Base-by-base conservation (phyloP, 2,329 filamentous ascomycete species). In the Cucurbitaria berberidis region DNA sequence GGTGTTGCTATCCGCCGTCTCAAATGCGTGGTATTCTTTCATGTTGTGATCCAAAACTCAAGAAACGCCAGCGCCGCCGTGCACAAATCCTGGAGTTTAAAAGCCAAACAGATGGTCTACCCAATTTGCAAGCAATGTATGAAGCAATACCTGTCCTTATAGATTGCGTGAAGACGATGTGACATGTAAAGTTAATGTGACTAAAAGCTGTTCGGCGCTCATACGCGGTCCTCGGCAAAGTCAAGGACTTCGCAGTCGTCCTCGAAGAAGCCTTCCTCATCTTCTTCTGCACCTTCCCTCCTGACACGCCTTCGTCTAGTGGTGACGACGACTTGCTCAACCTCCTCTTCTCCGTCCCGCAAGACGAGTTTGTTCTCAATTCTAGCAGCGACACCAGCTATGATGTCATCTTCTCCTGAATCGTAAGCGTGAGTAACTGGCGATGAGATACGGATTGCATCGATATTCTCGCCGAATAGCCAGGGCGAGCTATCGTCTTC, bases 241-340 rank as follows among this genome's bases (percentile, higher is more conserved):
- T 96, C 91, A 58, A 96, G 82, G 51, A 96, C 89, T 73, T 96
- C 91, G 63, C 90, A 95, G 70, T 96, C 92, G 71, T 96, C 91
- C 76, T 96, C 92, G 67, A 96, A 96, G 74, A 96, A 96, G 2
- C 89, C 74, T 34, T 77, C 89, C 48, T 85, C 84, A 49, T 88
- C 86, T 51, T 90, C 89, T 10, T 77, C 72, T 26, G 79, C 78
- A 34, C 69, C 69, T 52, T 73, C 66, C 46, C 82, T 80, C 45
- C 79, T 81, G 34, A 80, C 78, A 43, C 69, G 84, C 53, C 90
- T 85, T 46, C 89, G 82, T 55, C 91, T 83, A 2, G 91, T 93
- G 15, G 90, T 96, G 16, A 93, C 87, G 38, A 96, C 88, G 55
- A 95, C 89, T 73, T 93, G 87, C 76, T 91, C 89, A 45, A 88